phyloP scores from a whole-genome alignment of 179 eudicot genomes.

The Carnegiea gigantea region DNA sequence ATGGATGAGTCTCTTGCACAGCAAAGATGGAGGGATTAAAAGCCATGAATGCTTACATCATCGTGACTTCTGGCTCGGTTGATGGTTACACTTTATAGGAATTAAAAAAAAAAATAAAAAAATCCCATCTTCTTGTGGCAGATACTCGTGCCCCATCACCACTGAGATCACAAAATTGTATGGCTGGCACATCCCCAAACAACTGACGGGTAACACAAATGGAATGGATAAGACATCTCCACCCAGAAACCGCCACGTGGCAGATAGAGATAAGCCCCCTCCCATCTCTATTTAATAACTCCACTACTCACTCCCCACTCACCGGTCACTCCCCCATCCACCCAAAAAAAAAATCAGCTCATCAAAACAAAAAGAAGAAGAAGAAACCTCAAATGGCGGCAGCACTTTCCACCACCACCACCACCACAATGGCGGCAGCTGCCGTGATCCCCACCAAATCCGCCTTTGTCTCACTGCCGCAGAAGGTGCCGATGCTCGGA shows the following conservation, averaged over 20 bases:
- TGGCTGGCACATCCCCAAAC: conserved; percentile 19
- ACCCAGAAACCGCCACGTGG: conserved; percentile 26
- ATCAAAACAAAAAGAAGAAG: too few species aligned
- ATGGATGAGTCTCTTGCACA: too few species aligned
- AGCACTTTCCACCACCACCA: conserved; percentile 27
- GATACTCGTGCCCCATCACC: too few species aligned
- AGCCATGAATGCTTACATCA: too few species aligned
- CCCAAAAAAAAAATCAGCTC: not conserved
- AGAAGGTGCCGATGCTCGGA: conserved; percentile 24
- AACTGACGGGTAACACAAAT: not conserved
- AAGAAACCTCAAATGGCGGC: conserved; percentile 29
- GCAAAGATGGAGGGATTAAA: too few species aligned
- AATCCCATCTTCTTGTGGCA: too few species aligned
- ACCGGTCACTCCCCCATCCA: not conserved
- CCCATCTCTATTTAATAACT: not conserved
- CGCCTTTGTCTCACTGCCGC: conserved; percentile 18
- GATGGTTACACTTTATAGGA: too few species aligned
- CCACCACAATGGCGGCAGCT: conserved; percentile 34
- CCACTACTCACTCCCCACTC: not conserved
- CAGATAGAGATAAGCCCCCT: conserved; percentile 13
- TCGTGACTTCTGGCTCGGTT: too few species aligned
- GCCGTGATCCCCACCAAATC: conserved; percentile 29
- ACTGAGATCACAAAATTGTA: conserved; percentile 8
- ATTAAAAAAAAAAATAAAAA: too few species aligned
- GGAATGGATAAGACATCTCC: conserved; percentile 20